phyloP scores from a whole-genome alignment of 495 filamentous ascomycete genomes.

The Xylaria longipes region DNA sequence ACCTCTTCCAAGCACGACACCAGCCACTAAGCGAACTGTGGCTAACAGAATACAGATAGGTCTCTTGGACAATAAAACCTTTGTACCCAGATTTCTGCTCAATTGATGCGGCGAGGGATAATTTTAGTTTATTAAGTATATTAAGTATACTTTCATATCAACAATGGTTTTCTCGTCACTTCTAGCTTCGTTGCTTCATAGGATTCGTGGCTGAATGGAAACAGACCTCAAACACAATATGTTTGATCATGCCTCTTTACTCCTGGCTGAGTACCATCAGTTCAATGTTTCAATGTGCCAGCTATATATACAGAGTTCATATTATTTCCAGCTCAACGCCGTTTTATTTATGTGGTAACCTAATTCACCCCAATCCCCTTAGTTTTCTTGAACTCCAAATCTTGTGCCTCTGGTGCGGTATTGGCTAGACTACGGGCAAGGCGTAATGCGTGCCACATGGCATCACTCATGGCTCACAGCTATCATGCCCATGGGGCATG shows the following conservation, averaged over 20 bases:
- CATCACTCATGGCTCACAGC: neutral
- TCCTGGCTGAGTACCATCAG: neutral
- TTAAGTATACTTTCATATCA: neutral
- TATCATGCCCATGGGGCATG: neutral
- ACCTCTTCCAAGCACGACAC: neutral
- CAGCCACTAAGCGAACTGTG: constrained; percentile 9
- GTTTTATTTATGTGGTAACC: neutral
- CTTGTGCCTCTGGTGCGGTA: neutral
- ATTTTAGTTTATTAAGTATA: neutral
- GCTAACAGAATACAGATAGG: neutral
- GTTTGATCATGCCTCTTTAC: constrained; percentile 8
- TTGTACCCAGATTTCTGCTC: neutral
- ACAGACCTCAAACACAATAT: constrained; percentile 4
- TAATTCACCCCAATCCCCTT: neutral
- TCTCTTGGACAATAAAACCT: neutral
- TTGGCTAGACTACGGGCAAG: neutral
- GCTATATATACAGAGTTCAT: neutral
- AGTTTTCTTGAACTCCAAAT: neutral
- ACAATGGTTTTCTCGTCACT: neutral
- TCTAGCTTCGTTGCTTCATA: neutral
- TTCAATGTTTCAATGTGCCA: no score
- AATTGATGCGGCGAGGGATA: neutral
- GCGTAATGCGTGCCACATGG: neutral
- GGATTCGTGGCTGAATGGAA: constrained; percentile 22
- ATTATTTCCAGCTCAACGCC: neutral